phyloP scores from a whole-genome alignment of 345 rosid species.

The Syzygium grande region DNA sequence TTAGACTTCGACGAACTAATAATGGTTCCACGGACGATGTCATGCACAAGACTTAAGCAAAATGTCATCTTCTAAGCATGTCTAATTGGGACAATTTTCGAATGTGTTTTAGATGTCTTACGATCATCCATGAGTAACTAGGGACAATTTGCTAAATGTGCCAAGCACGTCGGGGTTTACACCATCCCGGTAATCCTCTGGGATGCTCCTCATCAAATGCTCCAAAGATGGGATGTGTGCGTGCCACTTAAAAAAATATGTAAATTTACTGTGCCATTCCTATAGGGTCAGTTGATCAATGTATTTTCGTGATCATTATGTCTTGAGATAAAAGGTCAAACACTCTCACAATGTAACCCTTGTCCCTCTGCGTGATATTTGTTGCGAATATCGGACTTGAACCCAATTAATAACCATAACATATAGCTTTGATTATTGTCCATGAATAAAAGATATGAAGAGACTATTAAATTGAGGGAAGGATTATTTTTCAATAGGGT shows the following conservation, averaged over 20 bases:
- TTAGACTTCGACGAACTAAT: neutral
- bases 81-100: neutral
- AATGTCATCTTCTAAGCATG: neutral
- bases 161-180: neutral
- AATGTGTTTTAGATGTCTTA: neutral
- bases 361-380: neutral
- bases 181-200: neutral
- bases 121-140: neutral
- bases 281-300: too few relatives aligned
- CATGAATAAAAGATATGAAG: neutral
- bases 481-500: too few relatives aligned
- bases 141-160: neutral
- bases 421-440: neutral
- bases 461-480: neutral
- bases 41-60: neutral
- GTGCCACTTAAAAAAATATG: neutral
- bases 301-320: neutral
- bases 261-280: neutral
- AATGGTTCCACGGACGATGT: neutral
- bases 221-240: too few relatives aligned
- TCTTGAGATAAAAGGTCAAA: neutral
- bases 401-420: neutral
- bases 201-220: neutral
- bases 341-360: neutral
- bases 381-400: neutral